A percentile compares a stretch with the other conserved stretches of the same genome.
phyloP scores from a whole-genome alignment of 768 basidiomycete genomes.

The Leucosporidium yakuticum region DNA sequence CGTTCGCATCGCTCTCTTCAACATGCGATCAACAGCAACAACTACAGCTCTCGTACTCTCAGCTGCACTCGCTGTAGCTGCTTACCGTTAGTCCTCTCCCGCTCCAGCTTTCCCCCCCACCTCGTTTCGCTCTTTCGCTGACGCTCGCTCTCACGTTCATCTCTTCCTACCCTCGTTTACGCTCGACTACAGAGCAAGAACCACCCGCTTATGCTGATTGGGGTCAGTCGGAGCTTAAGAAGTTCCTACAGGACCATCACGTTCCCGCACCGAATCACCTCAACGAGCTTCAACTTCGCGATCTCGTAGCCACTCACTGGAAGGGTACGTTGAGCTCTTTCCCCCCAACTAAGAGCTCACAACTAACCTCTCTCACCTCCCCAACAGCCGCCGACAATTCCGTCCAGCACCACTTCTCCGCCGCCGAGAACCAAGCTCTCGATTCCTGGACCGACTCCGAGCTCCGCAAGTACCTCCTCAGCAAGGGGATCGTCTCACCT shows the following conservation, averaged over 20 bases:
- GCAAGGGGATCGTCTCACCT: slow-evolving; percentile 80
- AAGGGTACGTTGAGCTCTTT: slow-evolving; percentile 39
- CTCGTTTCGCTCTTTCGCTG: too few relatives aligned
- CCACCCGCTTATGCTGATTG: slow-evolving; percentile 45
- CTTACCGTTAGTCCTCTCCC: too few relatives aligned
- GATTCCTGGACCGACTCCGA: slow-evolving; percentile 70
- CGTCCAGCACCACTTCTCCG: slow-evolving; percentile 57
- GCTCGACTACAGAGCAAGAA: too few relatives aligned
- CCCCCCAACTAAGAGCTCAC: slow-evolving; percentile 42
- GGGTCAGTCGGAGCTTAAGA: slow-evolving; percentile 59
- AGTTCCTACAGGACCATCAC: slow-evolving; percentile 52
- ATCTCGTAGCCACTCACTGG: slow-evolving; percentile 44
- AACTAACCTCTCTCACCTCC: slow-evolving; percentile 53
- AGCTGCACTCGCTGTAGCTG: too few relatives aligned
- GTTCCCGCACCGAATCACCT: slow-evolving; percentile 37
- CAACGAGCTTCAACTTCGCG: slow-evolving; percentile 46
- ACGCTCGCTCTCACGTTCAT: too few relatives aligned
- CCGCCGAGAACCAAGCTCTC: slow-evolving; percentile 36
- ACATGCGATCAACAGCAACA: too few relatives aligned
- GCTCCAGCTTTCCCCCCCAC: too few relatives aligned
- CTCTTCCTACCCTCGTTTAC: too few relatives aligned
- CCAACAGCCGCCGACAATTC: slow-evolving; percentile 47
- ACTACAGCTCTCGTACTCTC: too few relatives aligned
- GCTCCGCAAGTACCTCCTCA: slow-evolving; percentile 73
- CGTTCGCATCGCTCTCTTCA: too few relatives aligned